Conservation (phyloP, 1,284 basidiomycete genomes). For the Rhodotorula sp. region DNA sequence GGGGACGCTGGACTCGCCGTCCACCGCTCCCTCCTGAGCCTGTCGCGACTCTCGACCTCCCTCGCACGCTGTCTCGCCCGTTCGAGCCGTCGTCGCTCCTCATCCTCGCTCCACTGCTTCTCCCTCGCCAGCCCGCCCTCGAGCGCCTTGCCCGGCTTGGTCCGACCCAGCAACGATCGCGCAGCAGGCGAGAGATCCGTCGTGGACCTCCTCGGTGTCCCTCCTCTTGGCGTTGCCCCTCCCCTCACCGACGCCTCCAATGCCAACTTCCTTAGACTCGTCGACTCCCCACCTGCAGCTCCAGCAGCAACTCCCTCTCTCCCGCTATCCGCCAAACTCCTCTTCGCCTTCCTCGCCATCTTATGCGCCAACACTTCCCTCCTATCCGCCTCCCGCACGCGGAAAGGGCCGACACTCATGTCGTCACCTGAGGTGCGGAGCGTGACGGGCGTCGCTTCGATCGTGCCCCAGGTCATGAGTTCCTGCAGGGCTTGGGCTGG, state of each 20-base stretch:
- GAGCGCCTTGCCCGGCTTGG: slow-evolving; percentile 42
- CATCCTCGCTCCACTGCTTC: slow-evolving; percentile 30
- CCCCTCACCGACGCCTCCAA: slow-evolving; percentile 1
- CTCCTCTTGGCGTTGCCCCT: slow-evolving; percentile 49
- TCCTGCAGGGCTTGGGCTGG: slow-evolving; percentile 72
- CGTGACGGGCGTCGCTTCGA: slow-evolving; percentile 78
- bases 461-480: slow-evolving; percentile 89
- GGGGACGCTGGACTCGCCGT: slow-evolving; percentile 13
- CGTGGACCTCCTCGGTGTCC: slow-evolving; percentile 23
- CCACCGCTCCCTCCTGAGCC: slow-evolving; percentile 34
- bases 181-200: slow-evolving; percentile 74
- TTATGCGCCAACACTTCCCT: slow-evolving; percentile 74
- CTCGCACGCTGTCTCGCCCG: slow-evolving; percentile 16
- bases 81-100: slow-evolving; percentile 15
- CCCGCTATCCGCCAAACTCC: slow-evolving; percentile 49
- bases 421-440: slow-evolving; percentile 64
- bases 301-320: slow-evolving; percentile 47
- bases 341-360: slow-evolving; percentile 60
- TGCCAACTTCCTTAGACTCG: slow-evolving; percentile 46
- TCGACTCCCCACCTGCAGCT: slow-evolving; percentile 54
- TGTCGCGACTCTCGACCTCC: slow-evolving; percentile 15
- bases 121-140: slow-evolving; percentile 12
- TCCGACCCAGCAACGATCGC: slow-evolving; percentile 66
- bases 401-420: slow-evolving; percentile 43
- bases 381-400: slow-evolving; percentile 44